These are phyloP conservation scores for Tilletia setariae DNA, from an alignment of 1,284 basidiomycete genomes.

Conservation along the genomic window DNA sequence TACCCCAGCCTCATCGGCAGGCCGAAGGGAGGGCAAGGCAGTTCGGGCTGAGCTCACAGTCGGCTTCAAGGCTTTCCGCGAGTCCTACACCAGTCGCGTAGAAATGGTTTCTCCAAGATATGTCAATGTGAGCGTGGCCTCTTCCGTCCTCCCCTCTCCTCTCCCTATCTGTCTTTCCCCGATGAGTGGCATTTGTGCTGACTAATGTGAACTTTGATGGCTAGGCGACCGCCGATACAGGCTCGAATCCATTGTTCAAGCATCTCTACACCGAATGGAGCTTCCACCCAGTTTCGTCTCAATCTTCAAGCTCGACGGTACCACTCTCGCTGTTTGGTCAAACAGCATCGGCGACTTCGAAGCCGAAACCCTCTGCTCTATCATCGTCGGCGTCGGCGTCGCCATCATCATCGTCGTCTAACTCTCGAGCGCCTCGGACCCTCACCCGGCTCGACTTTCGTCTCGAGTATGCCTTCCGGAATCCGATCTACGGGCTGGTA, in stretches of 20 bases:
- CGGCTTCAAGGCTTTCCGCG: slow-evolving; percentile 80
- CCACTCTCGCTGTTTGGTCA: slow-evolving; percentile 3
- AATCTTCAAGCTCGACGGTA: slow-evolving; percentile 8
- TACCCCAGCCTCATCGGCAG: background rate
- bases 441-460: slow-evolving; percentile 44
- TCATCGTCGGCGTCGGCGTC: background rate
- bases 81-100: slow-evolving; percentile 82
- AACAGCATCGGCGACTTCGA: background rate
- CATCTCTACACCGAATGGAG: slow-evolving; percentile 71
- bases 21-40: slow-evolving; percentile 1
- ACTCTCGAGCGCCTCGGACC: background rate
- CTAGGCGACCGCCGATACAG: slow-evolving; percentile 72
- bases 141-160: slow-evolving; percentile 23
- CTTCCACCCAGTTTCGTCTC: slow-evolving; percentile 29
- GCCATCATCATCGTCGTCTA: background rate
- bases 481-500: slow-evolving; percentile 76
- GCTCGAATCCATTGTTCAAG: slow-evolving; percentile 74
- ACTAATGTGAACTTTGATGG: slow-evolving; percentile 37
- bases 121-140: slow-evolving; percentile 73
- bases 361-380: background rate
- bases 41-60: slow-evolving; percentile 76
- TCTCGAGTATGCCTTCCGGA: slow-evolving; percentile 79
- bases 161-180: slow-evolving; percentile 6
- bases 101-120: slow-evolving; percentile 71
- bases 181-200: background rate